These are phyloP conservation scores for Rhodofomes roseus DNA, from an alignment of 1,284 basidiomycete species.

Conservation along the genomic window DNA sequence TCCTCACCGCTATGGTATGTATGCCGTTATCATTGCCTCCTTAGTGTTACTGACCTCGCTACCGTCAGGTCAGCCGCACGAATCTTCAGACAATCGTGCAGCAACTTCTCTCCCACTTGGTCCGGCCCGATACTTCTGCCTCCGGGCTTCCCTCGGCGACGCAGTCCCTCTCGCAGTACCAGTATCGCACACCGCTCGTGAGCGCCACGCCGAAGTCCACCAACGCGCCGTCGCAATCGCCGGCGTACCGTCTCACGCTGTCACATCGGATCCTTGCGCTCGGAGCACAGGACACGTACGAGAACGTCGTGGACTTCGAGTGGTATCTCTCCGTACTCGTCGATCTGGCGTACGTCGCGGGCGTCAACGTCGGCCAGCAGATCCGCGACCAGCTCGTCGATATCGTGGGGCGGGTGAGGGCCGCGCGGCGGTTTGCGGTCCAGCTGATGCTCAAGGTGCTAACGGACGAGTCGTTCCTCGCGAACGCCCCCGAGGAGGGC, in stretches of 20 bases:
- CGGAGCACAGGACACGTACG: conserved; percentile 80
- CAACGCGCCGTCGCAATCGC: conserved; percentile 56
- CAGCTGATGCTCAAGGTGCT: conserved; percentile 78
- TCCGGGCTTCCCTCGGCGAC: conserved; percentile 52
- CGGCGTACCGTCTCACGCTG: conserved; percentile 82
- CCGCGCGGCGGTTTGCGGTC: conserved; percentile 75
- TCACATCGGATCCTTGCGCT: conserved; percentile 80
- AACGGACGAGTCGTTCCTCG: conserved; percentile 70
- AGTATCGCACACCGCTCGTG: conserved; percentile 35
- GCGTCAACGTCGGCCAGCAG: conserved; percentile 69
- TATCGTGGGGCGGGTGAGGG: conserved; percentile 79
- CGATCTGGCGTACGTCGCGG: conserved; percentile 83
- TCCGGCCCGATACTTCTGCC: conserved; percentile 51
- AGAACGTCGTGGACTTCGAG: conserved; percentile 88
- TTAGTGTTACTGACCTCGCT: conserved; percentile 11
- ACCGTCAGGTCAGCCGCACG: conserved; percentile 66
- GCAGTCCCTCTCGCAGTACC: conserved; percentile 55
- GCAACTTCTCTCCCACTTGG: conserved; percentile 83
- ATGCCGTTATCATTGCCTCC: conserved; percentile 1
- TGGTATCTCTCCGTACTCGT: conserved; percentile 96
- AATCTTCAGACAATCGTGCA: conserved; percentile 90
- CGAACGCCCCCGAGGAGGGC: conserved; percentile 55
- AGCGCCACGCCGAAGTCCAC: conserved; percentile 29
- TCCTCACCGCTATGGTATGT: conserved; percentile 88
- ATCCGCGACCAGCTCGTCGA: conserved; percentile 87